phyloP scores from a whole-genome alignment of 2,329 filamentous ascomycete species.

The Emericellopsis cladophorae region DNA sequence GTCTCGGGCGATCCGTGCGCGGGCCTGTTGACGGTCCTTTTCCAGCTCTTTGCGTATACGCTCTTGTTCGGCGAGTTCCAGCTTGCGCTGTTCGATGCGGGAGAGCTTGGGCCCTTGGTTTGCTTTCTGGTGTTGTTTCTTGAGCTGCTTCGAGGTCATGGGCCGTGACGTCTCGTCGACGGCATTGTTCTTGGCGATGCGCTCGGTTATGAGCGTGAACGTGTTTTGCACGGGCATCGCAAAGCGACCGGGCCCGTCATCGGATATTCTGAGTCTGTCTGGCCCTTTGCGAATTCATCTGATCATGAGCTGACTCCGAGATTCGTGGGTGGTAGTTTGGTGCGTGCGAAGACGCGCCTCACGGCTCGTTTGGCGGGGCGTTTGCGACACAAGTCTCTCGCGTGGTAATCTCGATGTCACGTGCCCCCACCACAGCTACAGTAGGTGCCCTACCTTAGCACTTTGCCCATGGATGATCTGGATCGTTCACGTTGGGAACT shows the following conservation, averaged over 20 bases:
- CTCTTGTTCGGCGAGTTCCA: slow-evolving; percentile 37
- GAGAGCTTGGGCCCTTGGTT: slow-evolving; percentile 23
- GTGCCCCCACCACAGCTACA: too few relatives aligned
- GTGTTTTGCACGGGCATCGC: slow-evolving; percentile 26
- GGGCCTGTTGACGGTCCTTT: slow-evolving; percentile 31
- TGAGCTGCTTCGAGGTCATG: slow-evolving; percentile 29
- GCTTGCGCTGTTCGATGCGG: slow-evolving; percentile 22
- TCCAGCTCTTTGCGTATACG: slow-evolving; percentile 39
- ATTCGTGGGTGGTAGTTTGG: too few relatives aligned
- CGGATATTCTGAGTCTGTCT: too few relatives aligned
- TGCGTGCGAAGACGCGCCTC: too few relatives aligned
- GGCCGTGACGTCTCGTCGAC: slow-evolving; percentile 9
- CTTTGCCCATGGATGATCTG: not conserved
- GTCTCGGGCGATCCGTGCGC: slow-evolving; percentile 36
- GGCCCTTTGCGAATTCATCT: too few relatives aligned
- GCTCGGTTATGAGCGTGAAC: slow-evolving; percentile 28
- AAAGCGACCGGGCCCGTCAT: too few relatives aligned
- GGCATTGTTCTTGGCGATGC: slow-evolving; percentile 7
- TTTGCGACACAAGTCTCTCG: too few relatives aligned
- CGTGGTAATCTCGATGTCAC: too few relatives aligned
- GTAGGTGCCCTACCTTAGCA: too few relatives aligned
- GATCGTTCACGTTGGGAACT: too few relatives aligned
- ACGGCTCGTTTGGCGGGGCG: too few relatives aligned
- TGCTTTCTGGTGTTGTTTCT: slow-evolving; percentile 22
- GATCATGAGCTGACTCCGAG: too few relatives aligned